These are phyloP conservation scores for Silene uniflora DNA, from an alignment of 148 eudicot species.

Conservation along the genomic window DNA sequence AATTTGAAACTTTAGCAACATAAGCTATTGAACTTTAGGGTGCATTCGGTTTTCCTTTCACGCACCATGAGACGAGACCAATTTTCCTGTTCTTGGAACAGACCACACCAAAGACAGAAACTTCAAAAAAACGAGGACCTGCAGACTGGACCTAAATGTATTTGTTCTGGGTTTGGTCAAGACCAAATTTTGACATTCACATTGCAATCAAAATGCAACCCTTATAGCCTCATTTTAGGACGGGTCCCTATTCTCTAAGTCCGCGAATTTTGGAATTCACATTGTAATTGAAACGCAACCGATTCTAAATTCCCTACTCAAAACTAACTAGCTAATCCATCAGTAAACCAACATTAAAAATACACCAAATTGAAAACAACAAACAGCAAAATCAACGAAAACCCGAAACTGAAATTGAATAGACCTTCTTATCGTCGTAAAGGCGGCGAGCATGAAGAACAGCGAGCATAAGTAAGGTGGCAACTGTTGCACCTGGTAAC, in stretches of 20 bases:
- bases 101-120: too few relatives aligned
- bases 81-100: not conserved
- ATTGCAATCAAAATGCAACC: not conserved
- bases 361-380: not conserved
- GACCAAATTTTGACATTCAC: too few relatives aligned
- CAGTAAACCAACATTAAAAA: not conserved
- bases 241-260: too few relatives aligned
- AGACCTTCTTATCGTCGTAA: conserved; percentile 74
- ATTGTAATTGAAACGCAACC: not conserved
- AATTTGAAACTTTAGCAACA: not conserved
- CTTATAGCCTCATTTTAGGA: too few relatives aligned
- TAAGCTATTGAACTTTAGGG: not conserved
- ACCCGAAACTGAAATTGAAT: not conserved
- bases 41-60: not conserved
- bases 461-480: conserved; percentile 87
- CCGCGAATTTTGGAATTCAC: not conserved
- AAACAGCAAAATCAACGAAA: not conserved
- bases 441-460: conserved; percentile 91
- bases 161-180: too few relatives aligned
- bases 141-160: too few relatives aligned
- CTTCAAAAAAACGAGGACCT: too few relatives aligned
- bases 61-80: not conserved
- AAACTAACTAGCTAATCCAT: not conserved
- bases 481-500: conserved; percentile 90
- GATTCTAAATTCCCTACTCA: not conserved